Base-by-base conservation (phyloP, 768 basidiomycete species). In the Lactarius indigo region DNA sequence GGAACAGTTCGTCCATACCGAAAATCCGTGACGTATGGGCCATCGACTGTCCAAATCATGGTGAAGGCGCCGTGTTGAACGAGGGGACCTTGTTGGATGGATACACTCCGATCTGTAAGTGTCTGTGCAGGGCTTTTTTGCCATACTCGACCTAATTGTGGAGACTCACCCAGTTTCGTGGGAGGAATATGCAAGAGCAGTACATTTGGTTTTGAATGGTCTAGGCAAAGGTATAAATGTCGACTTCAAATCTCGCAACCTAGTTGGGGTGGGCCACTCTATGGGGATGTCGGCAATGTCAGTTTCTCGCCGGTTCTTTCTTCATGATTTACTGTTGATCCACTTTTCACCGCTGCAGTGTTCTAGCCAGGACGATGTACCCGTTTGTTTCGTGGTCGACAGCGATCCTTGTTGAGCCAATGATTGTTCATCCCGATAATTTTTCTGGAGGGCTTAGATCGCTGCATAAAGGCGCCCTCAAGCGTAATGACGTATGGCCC, bases 251-350 rank as follows among this genome's bases (percentile, higher is more conserved):
- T 76, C 71, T n/a, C 82, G 79, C 20, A 81, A 75, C 18, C 72
- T 86, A 5, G 79, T 85, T 18, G 83, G 81, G 3, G 75, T 86
- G 18, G 85, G 83, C 0, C 85, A 86, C 70, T 86, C 85, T 0
- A 83, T 85, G 82, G 83, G 84, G 9, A 82, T 81, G 1, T 73
- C 78, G 1, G 76, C 75, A 3, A 65, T 84, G 84, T 84, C 65
- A 37, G 82, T 76, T 35, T n/a, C 23, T 20, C 3, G 2, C 59
- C 18, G 26, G 17, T 41, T 18, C 20, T 23, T 37, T 31, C n/a
- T 63, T 31, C 59, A 28, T 37, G 18, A 20, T 18, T 28, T 26
- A 26, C n/a, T 17, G 8, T 31, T 15, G 4, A 26, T 23, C 54
- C 28, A 56, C 47, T 33, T 42, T 41, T 7, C 20, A 28, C 41